Evolutionary conservation across 805 yeast species (phyloP), one percentile per base, ranked within the genome.

Genomic region (Pichia phayaonensis): DNA sequence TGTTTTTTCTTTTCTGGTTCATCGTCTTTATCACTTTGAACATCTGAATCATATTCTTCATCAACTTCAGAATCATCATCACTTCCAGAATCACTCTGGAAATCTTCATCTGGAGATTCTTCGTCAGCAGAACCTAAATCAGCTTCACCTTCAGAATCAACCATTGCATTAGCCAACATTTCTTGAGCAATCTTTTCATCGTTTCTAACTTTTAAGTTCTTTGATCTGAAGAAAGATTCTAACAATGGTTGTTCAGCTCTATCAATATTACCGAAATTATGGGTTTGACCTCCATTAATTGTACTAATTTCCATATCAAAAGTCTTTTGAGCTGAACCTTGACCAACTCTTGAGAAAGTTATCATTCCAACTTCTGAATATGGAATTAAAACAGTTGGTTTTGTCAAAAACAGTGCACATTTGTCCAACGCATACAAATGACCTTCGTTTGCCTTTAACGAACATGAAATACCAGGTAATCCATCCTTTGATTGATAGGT

Each of bases 391-490:
- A 94, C 80, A 0, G 97, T 90, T 43, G 99, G 97, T 66, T 94
- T 94, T 23, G 97, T 90, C 45, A 92, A 84, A 64, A 94, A 92
- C 55, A 94, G 70, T 63, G 94, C 80, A 50, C 96, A 86, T 68
- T 88, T 86, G 57, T 94, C 99, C 52, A 94, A 76, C n/a, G 95
- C 89, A 67, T 87, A 94, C 53, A 94, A 70, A 59, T 90, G 86
- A 27, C 99, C 98, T 72, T 94, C 98, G 46, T 87, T 85, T 0
- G 98, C 98, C 68, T 92, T 94, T 59, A 88, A 78, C 8, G 97
- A 88, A 70, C 98, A 92, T 21, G 89, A 77, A 27, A 94, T 85
- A 4, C 95, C 97, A 15, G 95, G 86, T 60, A 85, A 89, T 43
- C 80, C 81, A 61, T 82, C 84, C 40, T 83, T 79, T 6, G 95